Percentiles rank a stretch among this genome's conserved stretches.
phyloP scores from a whole-genome alignment of 225 moss, liverwort and hornwort genomes.

The Neckera pumila region DNA sequence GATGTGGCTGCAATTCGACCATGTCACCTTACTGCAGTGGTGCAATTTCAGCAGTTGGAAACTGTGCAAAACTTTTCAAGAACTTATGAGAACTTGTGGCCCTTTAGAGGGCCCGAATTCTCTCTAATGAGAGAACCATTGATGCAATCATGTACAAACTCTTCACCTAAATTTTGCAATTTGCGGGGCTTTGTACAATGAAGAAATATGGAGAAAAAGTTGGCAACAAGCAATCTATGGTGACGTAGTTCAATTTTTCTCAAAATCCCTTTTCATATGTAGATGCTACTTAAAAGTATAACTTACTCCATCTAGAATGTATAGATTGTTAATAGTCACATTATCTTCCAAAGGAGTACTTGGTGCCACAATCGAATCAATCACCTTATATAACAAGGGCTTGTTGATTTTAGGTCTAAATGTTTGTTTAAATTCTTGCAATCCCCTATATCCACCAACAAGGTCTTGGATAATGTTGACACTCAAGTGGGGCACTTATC shows the following conservation, averaged over 20 bases:
- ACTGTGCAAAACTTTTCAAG: too few relatives aligned
- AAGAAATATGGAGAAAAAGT: not conserved
- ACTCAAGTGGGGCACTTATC: rapidly evolving
- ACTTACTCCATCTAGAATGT: not conserved
- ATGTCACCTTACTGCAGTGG: too few relatives aligned
- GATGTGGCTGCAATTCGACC: too few relatives aligned
- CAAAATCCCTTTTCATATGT: rapidly evolving
- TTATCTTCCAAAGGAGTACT: rapidly evolving
- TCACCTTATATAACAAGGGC: rapidly evolving
- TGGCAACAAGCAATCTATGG: not conserved
- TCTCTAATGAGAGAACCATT: too few relatives aligned
- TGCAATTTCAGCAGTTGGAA: too few relatives aligned
- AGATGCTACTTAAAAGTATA: too few relatives aligned
- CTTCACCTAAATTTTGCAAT: not conserved
- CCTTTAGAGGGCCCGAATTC: too few relatives aligned
- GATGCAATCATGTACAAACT: not conserved
- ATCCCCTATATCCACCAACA: too few relatives aligned
- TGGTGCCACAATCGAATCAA: rapidly evolving
- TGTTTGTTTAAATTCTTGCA: not conserved
- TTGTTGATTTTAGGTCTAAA: not conserved
- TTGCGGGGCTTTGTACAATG: not conserved
- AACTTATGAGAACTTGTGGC: too few relatives aligned
- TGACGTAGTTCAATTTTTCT: rapidly evolving
- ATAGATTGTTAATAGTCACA: not conserved
- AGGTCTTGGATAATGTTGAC: rapidly evolving